Conservation (phyloP, 495 filamentous ascomycete species). For the Neurospora sp. region DNA sequence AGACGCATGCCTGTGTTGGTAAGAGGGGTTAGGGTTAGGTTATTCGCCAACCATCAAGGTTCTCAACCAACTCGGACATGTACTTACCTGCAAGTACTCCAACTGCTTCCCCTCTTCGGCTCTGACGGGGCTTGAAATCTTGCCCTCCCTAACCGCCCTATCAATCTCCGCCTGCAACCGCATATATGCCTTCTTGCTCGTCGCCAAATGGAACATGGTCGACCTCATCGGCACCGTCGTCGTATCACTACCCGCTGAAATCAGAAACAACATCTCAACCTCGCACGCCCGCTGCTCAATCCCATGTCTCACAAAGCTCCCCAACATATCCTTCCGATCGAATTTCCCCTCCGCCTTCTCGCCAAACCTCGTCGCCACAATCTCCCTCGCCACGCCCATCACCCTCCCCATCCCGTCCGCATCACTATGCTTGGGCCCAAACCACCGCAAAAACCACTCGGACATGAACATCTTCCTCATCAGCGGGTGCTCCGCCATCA, state of each 20-base stretch:
- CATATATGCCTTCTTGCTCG: constrained; percentile 34
- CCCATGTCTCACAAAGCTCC: constrained; percentile 25
- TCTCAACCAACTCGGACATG: neutral
- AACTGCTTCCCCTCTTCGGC: constrained; percentile 31
- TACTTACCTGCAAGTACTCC: constrained; percentile 28
- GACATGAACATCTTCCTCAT: constrained; percentile 16
- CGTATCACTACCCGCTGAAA: constrained; percentile 55
- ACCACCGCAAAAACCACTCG: constrained; percentile 39
- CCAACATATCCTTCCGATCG: constrained; percentile 30
- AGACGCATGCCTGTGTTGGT: constrained; percentile 30
- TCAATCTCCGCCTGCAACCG: constrained; percentile 52
- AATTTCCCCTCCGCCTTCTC: constrained; percentile 8
- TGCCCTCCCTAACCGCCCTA: constrained; percentile 21
- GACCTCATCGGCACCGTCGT: constrained; percentile 49
- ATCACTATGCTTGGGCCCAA: constrained; percentile 47
- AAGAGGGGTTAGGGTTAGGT: too few relatives aligned
- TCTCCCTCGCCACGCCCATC: constrained; percentile 19
- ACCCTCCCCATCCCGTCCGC: constrained; percentile 32
- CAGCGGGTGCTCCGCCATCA: constrained; percentile 20
- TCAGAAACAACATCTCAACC: constrained; percentile 31
- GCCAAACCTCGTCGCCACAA: constrained; percentile 27
- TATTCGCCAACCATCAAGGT: neutral
- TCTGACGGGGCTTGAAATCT: constrained; percentile 28
- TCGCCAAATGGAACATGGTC: constrained; percentile 43
- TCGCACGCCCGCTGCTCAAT: constrained; percentile 22